Evolutionary conservation across 371 early-diverging fungal species (phyloP).

Genomic region (Mucor plumbeus): DNA sequence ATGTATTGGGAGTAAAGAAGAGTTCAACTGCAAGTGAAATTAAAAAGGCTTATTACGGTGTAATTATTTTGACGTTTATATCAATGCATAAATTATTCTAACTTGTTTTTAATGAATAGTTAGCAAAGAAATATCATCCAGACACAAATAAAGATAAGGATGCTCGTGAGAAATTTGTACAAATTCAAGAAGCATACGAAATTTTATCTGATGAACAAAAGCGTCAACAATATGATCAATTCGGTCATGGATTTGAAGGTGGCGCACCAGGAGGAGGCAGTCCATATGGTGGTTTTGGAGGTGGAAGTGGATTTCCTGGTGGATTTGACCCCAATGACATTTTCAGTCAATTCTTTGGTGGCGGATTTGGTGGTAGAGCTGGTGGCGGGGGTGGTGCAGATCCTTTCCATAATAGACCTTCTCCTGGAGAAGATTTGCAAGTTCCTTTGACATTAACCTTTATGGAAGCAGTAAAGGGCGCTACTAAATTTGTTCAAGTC

Average conservation of each 20-base stretch:
- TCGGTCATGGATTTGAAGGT: conserved; percentile 64
- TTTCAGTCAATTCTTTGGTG: conserved; percentile 73
- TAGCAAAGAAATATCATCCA: conserved; percentile 95
- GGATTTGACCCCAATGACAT: conserved; percentile 70
- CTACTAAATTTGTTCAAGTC: conserved; percentile 64
- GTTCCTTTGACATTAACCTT: conserved; percentile 68
- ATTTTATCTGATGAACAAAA: conserved; percentile 90
- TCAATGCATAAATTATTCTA: conserved; percentile 1
- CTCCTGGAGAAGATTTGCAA: conserved; percentile 57
- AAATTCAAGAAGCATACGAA: conserved; percentile 96
- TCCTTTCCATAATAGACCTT: conserved; percentile 18
- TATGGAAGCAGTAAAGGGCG: conserved; percentile 89
- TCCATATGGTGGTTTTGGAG: conserved; percentile 14
- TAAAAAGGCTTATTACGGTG: conserved; percentile 93
- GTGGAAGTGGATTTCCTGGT: conserved; percentile 51
- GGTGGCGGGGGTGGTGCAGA: conserved; percentile 41
- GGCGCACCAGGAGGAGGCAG: conserved; percentile 3
- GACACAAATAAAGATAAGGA: conserved; percentile 90
- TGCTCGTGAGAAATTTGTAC: conserved; percentile 92
- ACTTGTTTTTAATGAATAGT: conserved; percentile 38
- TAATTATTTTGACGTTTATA: conserved; percentile 26
- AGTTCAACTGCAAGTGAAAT: conserved; percentile 83
- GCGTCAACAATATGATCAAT: conserved; percentile 86
- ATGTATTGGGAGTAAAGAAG: conserved; percentile 79
- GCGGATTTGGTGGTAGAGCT: conserved; percentile 54